Base-by-base conservation (phyloP, 1,139 yeast species). In the Pichia terricola region DNA sequence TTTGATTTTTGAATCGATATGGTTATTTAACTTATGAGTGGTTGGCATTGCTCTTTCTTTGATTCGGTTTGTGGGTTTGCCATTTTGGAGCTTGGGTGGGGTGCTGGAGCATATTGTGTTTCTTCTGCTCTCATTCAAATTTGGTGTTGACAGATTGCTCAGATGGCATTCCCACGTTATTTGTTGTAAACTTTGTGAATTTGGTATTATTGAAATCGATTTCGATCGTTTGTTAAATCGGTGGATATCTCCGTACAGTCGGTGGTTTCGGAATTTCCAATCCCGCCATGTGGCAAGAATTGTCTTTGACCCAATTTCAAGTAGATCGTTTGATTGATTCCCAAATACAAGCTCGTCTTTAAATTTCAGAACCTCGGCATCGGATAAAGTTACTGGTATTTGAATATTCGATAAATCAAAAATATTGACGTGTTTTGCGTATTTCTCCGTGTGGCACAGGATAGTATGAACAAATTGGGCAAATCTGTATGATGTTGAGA, bases 221-320 rank as follows among this genome's bases (percentile, higher is more conserved):
- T 38, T 42, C 6, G 44, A 36, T 11, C 49, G 35, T 9, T 35
- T 42, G 25, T 47, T 44, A 37, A 40, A 38, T 22, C 26, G 34
- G 10, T 39, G 39, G 10, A 41, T 11, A 41, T 41, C 45, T 2
- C 75, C 71, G 58, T 82, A 83, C 30, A 83, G 59, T 1, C 89
- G 85, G 59, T 82, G 87, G 39, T 73, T 74, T 49, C 82, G 72
- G 53, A 73, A 80, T 55, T 84, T 81, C 94, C 95, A 84, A 60
- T 86, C 95, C 57, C 95, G 71, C 95, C 95, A 86, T 11, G 91
- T 83, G 0, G 95, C 91, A 39, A 57, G 45, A 32, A 46, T 28
- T 16, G 22, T 16, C 22, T 16, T 16, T 16, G 22, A 16, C 22
- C 22, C 22, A 16, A 16, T 16, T 16, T 16, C 22, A 16, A 16